phyloP scores from a whole-genome alignment of 1,284 basidiomycete species.

The Ceratorhiza oryzae-sativae region DNA sequence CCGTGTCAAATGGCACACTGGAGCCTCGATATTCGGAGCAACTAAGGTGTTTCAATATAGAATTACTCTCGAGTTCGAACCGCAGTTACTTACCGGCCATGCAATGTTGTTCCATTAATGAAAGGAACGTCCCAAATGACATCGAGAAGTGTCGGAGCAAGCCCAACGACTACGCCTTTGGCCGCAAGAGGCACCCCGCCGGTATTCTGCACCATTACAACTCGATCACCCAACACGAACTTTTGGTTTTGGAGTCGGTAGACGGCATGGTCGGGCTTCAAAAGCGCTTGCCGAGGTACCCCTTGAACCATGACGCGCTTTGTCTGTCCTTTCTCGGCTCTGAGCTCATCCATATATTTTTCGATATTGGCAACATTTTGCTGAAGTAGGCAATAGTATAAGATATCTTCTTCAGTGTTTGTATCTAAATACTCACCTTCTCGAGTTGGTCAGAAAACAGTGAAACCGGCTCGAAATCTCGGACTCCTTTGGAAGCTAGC shows the following conservation, averaged over 20 bases:
- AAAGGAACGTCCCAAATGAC: constrained; percentile 97
- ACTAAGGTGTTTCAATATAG: constrained; percentile 1
- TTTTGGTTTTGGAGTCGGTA: constrained; percentile 90
- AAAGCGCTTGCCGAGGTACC: constrained; percentile 91
- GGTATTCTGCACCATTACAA: constrained; percentile 94
- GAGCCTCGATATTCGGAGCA: constrained; percentile 84
- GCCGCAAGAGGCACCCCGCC: constrained; percentile 92
- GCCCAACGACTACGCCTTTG: constrained; percentile 92
- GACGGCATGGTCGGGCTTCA: constrained; percentile 91
- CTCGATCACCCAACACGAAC: constrained; percentile 94
- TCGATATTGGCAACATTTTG: constrained; percentile 82
- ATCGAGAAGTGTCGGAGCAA: constrained; percentile 88
- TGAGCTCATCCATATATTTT: constrained; percentile 71
- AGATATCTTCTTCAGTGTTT: too few relatives aligned
- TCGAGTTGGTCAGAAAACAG: constrained; percentile 91
- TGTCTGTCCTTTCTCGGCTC: constrained; percentile 67
- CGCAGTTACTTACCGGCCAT: constrained; percentile 69
- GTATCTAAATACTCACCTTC: constrained; percentile 61
- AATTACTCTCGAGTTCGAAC: not conserved
- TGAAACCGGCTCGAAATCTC: constrained; percentile 91
- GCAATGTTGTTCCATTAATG: constrained; percentile 88
- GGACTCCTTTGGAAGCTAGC: constrained; percentile 86
- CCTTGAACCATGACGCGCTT: constrained; percentile 91
- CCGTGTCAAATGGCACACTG: constrained; percentile 81
- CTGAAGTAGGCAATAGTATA: too few relatives aligned